Percentiles rank a stretch among this genome's conserved stretches.
Conservation (phyloP, 1,139 yeast genomes). For the Geotrichum europaeum region DNA sequence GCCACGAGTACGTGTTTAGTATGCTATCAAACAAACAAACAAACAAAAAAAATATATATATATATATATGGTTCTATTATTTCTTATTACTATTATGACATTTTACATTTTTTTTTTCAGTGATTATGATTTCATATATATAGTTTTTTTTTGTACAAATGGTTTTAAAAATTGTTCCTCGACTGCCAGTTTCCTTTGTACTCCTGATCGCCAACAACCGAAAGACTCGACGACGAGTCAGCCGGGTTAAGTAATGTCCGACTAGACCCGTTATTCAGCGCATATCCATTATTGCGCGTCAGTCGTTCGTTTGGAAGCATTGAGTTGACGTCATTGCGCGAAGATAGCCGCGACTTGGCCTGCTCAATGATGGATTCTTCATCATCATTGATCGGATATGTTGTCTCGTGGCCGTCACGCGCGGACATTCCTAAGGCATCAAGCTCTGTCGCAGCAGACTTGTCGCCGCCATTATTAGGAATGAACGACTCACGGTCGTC, state of each 20-base stretch:
- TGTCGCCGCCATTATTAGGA: conserved; percentile 47
- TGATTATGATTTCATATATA: background rate
- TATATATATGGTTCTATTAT: too few relatives aligned
- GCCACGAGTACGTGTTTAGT: too few relatives aligned
- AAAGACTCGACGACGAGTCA: background rate
- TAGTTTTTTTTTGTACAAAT: background rate
- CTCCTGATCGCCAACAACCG: background rate
- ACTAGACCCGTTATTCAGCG: background rate
- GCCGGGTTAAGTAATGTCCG: background rate
- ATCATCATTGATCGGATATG: conserved; percentile 2
- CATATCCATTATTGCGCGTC: background rate
- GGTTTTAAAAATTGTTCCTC: background rate
- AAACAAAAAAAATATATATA: too few relatives aligned
- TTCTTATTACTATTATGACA: too few relatives aligned
- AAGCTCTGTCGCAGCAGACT: conserved; percentile 58
- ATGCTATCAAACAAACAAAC: too few relatives aligned
- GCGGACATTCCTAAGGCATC: conserved; percentile 88
- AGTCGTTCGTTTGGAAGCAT: background rate
- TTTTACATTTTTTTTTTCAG: background rate
- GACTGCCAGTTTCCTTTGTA: background rate
- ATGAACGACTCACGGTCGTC: conserved; percentile 92
- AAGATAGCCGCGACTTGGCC: background rate
- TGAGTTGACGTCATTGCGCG: background rate
- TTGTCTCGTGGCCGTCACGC: conserved; percentile 40
- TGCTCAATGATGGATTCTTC: conserved; percentile 6